Conservation (phyloP, 1,284 basidiomycete species). For the Cystobasidium sp. region DNA sequence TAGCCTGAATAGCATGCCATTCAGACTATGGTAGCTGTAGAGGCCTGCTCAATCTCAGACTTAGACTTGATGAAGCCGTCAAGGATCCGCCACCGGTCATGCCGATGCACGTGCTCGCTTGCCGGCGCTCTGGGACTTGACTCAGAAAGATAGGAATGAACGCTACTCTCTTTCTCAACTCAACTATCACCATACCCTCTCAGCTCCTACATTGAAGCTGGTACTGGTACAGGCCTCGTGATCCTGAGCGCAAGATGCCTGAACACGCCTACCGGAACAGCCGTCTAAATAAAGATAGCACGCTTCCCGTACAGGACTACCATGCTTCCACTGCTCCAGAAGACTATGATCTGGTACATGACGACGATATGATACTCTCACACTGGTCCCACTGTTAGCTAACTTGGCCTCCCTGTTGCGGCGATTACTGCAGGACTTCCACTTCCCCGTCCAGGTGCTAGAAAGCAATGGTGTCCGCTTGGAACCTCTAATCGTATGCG, state of each 20-base stretch:
- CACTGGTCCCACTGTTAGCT: neutral
- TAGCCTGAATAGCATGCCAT: no score
- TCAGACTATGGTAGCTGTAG: no score
- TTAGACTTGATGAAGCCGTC: no score
- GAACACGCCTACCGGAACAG: conserved; percentile 21
- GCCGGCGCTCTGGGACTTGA: no score
- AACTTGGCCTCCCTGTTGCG: neutral
- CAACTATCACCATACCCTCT: no score
- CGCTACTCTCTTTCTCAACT: no score
- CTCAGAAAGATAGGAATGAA: no score
- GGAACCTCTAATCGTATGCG: conserved; percentile 30
- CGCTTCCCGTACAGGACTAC: conserved; percentile 15
- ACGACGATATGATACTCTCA: neutral
- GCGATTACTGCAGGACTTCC: conserved; percentile 26
- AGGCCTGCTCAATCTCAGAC: no score
- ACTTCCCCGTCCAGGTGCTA: conserved; percentile 7
- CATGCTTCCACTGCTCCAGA: conserved; percentile 13
- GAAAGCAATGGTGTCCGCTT: conserved; percentile 34
- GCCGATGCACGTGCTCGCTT: no score
- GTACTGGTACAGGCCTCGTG: neutral
- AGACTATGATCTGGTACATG: conserved; percentile 33
- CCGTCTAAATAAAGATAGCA: neutral
- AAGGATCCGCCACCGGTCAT: no score
- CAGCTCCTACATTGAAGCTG: neutral
- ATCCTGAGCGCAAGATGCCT: neutral